phyloP scores from a whole-genome alignment of 768 basidiomycete species.

The Lactarius akahatsu region DNA sequence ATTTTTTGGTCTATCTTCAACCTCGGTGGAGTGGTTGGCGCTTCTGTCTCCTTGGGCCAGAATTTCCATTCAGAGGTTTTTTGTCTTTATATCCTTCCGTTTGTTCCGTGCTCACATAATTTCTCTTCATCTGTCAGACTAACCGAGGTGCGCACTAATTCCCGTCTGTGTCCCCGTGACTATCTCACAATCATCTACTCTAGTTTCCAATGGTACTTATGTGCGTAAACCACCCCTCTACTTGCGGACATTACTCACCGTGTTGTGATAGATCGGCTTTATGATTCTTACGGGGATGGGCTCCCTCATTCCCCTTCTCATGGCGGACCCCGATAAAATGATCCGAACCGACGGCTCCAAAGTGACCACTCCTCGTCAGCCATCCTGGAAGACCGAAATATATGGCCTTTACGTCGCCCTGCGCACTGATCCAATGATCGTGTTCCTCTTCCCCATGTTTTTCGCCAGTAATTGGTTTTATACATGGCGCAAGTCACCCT shows the following conservation, averaged over 20 bases:
- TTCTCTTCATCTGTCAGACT: constrained; percentile 29
- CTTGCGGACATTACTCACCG: neutral
- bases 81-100: constrained; percentile 29
- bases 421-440: constrained; percentile 65
- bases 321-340: constrained; percentile 72
- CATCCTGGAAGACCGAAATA: constrained; percentile 77
- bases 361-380: constrained; percentile 59
- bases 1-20: constrained; percentile 89
- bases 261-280: constrained; percentile 60
- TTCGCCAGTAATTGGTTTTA: constrained; percentile 85
- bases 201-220: constrained; percentile 73
- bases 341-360: constrained; percentile 73
- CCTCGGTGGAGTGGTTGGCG: constrained; percentile 75
- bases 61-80: constrained; percentile 62
- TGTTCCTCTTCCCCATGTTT: constrained; percentile 84
- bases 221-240: constrained; percentile 41
- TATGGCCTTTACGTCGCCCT: constrained; percentile 67
- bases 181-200: neutral
- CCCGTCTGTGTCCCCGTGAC: neutral
- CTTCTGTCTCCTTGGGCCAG: constrained; percentile 68
- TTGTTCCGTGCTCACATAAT: neutral
- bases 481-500: constrained; percentile 63
- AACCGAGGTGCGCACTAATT: constrained; percentile 35
- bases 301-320: constrained; percentile 60
- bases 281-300: constrained; percentile 71